Percentiles rank a stretch among this genome's conserved stretches.
Evolutionary conservation across 192 early-diverging fungal genomes (phyloP).

Genomic region (Backusella australiensis): DNA sequence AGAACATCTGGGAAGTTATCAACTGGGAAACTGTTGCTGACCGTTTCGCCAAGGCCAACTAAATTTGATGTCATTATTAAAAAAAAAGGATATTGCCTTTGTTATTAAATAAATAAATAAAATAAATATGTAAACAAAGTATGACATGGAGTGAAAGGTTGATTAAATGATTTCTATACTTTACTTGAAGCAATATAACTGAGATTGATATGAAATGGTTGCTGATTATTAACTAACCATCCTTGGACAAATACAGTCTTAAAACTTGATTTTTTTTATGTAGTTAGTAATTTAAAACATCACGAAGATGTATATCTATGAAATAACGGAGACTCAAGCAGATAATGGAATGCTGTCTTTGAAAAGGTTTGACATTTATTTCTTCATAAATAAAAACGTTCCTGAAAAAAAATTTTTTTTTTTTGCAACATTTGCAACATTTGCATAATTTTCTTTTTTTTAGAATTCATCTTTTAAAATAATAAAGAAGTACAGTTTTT

Average conservation of each 20-base stretch:
- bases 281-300: not conserved
- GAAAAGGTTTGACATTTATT: not conserved
- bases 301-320: not conserved
- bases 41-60: constrained; percentile 72
- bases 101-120: not conserved
- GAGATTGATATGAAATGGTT: not conserved
- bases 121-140: not conserved
- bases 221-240: not conserved
- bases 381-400: not conserved
- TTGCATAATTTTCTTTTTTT: not conserved
- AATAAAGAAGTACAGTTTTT: not conserved
- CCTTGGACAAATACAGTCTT: not conserved
- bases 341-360: not conserved
- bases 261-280: not conserved
- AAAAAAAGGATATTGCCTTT: not conserved
- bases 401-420: not conserved
- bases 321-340: not conserved
- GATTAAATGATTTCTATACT: not conserved
- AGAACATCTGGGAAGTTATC: constrained; percentile 91
- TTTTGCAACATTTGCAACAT: too few relatives aligned
- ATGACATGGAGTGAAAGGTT: not conserved
- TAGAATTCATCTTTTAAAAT: not conserved
- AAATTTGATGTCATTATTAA: constrained; percentile 10
- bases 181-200: not conserved
- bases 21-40: constrained; percentile 97